These are phyloP conservation scores for Musa acuminata DNA, from an alignment of 176 grass and related monocot species.

Conservation along the genomic window DNA sequence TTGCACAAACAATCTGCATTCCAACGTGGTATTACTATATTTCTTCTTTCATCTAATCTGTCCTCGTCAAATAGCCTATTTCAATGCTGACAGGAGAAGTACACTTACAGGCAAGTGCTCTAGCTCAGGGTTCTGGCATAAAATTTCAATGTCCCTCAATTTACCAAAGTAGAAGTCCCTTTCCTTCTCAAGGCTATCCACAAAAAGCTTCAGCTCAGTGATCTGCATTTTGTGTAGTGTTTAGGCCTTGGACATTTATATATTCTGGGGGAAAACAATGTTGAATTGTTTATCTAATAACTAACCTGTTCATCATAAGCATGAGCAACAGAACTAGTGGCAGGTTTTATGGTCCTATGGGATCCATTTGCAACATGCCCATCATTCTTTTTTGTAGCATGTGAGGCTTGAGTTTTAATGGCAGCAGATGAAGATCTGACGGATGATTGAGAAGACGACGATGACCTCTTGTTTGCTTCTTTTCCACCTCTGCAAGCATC, in stretches of 20 bases:
- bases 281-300: not conserved
- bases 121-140: slow-evolving; percentile 64
- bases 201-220: slow-evolving; percentile 72
- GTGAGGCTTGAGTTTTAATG: slow-evolving; percentile 39
- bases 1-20: slow-evolving; percentile 45
- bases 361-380: slow-evolving; percentile 31
- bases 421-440: slow-evolving; percentile 38
- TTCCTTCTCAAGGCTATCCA: slow-evolving; percentile 93
- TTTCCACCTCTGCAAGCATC: slow-evolving; percentile 82
- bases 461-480: slow-evolving; percentile 66
- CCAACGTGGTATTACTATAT: not conserved
- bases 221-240: slow-evolving; percentile 42
- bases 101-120: slow-evolving; percentile 54
- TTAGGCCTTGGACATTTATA: not conserved
- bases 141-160: slow-evolving; percentile 77
- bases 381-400: slow-evolving; percentile 35
- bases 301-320: slow-evolving; percentile 67
- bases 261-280: not conserved
- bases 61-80: too few species aligned
- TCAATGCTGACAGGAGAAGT: not conserved
- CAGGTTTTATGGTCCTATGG: slow-evolving; percentile 34
- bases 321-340: slow-evolving; percentile 32
- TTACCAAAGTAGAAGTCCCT: slow-evolving; percentile 96
- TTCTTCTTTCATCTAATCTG: too few species aligned
- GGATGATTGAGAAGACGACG: slow-evolving; percentile 25